A percentile compares a stretch with the other conserved stretches of the same genome.
Evolutionary conservation across 2,329 filamentous ascomycete genomes (phyloP).

Genomic region (Beauveria scarabaeidicola): DNA sequence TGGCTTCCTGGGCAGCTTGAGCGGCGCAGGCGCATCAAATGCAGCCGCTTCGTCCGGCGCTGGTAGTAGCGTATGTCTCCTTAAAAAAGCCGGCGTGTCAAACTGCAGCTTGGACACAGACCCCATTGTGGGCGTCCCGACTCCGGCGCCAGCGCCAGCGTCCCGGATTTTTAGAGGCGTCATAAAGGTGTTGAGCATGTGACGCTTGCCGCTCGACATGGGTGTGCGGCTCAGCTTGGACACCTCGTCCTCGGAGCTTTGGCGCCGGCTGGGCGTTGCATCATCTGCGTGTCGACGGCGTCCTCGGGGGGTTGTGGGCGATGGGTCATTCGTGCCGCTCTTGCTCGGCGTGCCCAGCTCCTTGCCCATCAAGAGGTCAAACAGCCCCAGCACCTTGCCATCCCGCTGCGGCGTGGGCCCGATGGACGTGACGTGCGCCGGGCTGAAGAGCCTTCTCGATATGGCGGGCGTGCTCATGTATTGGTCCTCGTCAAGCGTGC

Average conservation of each 20-base stretch:
- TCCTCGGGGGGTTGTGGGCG: conserved; percentile 15
- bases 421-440: conserved; percentile 50
- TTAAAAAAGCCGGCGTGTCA: conserved; percentile 65
- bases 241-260: conserved; percentile 17
- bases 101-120: conserved; percentile 50
- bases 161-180: conserved; percentile 50
- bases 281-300: conserved; percentile 20
- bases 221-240: conserved; percentile 39
- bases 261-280: conserved; percentile 41
- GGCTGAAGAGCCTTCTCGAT: conserved; percentile 52
- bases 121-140: conserved; percentile 42
- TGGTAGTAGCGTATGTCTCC: conserved; percentile 38
- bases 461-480: conserved; percentile 47
- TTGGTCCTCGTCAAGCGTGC: conserved; percentile 31
- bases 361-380: conserved; percentile 56
- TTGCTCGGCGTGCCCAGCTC: conserved; percentile 43
- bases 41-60: conserved; percentile 48
- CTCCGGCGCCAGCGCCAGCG: conserved; percentile 27
- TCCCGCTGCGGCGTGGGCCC: conserved; percentile 76
- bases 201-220: conserved; percentile 50
- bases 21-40: conserved; percentile 38
- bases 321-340: conserved; percentile 15
- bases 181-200: conserved; percentile 53
- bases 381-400: conserved; percentile 67
- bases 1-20: conserved; percentile 49